Evolutionary conservation across 2,329 filamentous ascomycete genomes (phyloP), one percentile per base, ranked within the genome.

Genomic region (Epichloe sylvatica): DNA sequence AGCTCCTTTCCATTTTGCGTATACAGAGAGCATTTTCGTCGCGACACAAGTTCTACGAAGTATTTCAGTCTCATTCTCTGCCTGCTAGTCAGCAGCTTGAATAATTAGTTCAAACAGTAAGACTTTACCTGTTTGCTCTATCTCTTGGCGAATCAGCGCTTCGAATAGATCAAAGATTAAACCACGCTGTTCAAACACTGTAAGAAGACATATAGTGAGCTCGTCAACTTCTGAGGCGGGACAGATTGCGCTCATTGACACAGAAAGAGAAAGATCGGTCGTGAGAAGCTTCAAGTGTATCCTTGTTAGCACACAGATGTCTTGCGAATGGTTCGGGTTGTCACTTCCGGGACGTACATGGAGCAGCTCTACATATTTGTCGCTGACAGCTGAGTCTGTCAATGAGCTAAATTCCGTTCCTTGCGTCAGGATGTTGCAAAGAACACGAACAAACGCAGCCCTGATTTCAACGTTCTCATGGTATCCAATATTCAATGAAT

Each of bases 11-110:
- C 81, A 85, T 58, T 82, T 84, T 5, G 80, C 81, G 56, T 83
- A 85, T 7, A 84, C 73, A 0, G 81, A 83, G 2, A 85, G 70
- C 74, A 84, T 82, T 60, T 84, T 85, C 2, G 81, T 84, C n/a
- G 80, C 78, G 1, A 85, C 81, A 55, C 80, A 84, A 34, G 81
- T 82, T 46, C 80, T 71, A n/a, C 81, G 73, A 11, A 85, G 64
- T 21, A 85, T 70, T 57, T 85, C 81, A 1, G 80, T 74, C 58
- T 84, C 81, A 49, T 81, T 84, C 60, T 84, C 81, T 73, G 36
- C 15, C 4, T 3, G 0, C 17, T 37, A 1, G 15, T 60, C 45
- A 64, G 57, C 44, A 48, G 34, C 30, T 38, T 33, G 23, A 11
- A 33, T 4, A 41, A 40, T 39, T 35, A 4, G 17, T 36, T 21